Evolutionary conservation across 495 filamentous ascomycete species (phyloP).

Genomic region (Neurospora sp.): DNA sequence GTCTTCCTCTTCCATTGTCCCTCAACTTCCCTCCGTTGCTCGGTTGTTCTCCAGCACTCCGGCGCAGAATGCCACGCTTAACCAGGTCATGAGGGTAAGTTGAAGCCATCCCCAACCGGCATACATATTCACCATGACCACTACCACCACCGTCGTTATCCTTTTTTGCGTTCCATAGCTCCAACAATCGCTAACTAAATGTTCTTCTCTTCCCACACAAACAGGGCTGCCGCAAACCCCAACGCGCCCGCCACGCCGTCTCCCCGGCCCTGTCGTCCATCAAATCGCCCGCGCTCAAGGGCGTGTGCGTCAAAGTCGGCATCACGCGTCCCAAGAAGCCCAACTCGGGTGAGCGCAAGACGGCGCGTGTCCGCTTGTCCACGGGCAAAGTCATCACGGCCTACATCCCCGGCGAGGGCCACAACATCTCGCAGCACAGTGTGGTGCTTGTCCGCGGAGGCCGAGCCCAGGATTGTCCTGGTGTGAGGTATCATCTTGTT

Average conservation of each 20-base stretch:
- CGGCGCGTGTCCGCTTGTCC: slow-evolving; percentile 76
- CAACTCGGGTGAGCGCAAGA: slow-evolving; percentile 92
- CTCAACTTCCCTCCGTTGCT: neutral
- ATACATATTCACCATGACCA: too few relatives aligned
- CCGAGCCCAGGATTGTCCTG: slow-evolving; percentile 90
- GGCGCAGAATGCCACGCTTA: slow-evolving; percentile 46
- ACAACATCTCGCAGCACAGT: slow-evolving; percentile 98
- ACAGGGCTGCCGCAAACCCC: slow-evolving; percentile 63
- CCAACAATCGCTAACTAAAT: neutral
- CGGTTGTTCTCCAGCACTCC: slow-evolving; percentile 43
- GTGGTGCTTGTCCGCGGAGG: slow-evolving; percentile 91
- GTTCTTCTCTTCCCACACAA: slow-evolving; percentile 4
- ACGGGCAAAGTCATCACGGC: slow-evolving; percentile 76
- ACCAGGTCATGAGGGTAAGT: slow-evolving; percentile 45
- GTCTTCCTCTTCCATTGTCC: neutral
- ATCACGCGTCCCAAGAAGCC: slow-evolving; percentile 96
- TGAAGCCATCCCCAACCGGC: slow-evolving; percentile 10
- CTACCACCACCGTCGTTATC: too few relatives aligned
- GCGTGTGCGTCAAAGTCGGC: slow-evolving; percentile 86
- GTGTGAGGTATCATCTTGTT: slow-evolving; percentile 91
- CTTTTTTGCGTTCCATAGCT: too few relatives aligned
- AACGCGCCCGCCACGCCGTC: slow-evolving; percentile 68
- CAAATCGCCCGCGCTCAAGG: slow-evolving; percentile 74
- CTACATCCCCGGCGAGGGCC: slow-evolving; percentile 94
- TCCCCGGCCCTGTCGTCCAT: slow-evolving; percentile 70